A percentile compares a stretch with the other conserved stretches of the same genome.
phyloP scores from a whole-genome alignment of 345 rosid species.

The Aurinia saxatilis region DNA sequence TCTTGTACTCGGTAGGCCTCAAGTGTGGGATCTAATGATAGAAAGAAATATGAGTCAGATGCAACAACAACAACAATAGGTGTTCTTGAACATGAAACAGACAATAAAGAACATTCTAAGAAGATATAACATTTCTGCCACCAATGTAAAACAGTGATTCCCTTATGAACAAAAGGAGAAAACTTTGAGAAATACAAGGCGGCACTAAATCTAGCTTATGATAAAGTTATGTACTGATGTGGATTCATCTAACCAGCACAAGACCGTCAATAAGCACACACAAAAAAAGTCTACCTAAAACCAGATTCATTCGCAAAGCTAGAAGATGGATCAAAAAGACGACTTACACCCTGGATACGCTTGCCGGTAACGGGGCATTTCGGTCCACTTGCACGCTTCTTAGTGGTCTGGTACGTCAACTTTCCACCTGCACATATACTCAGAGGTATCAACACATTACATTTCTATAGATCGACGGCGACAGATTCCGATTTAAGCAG shows the following conservation, averaged over 20 bases:
- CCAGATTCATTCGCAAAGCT: no score
- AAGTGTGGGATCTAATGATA: constrained; percentile 65
- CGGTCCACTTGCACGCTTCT: constrained; percentile 84
- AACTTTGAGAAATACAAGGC: constrained; percentile 12
- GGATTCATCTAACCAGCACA: constrained; percentile 33
- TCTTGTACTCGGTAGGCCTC: constrained; percentile 87
- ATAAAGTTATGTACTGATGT: constrained; percentile 40
- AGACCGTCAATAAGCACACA: constrained; percentile 46
- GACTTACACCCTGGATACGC: constrained; percentile 80
- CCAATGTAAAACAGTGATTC: not conserved
- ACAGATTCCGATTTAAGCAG: not conserved
- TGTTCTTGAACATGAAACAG: no score
- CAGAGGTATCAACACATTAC: not conserved
- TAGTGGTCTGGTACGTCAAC: constrained; percentile 79
- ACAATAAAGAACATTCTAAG: not conserved
- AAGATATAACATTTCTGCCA: constrained; percentile 2
- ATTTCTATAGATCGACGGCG: not conserved
- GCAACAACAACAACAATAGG: no score
- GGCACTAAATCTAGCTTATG: constrained; percentile 44
- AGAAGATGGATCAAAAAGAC: no score
- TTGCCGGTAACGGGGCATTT: constrained; percentile 88
- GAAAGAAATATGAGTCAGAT: not conserved
- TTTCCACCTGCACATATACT: constrained; percentile 51
- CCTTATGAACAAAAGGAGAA: constrained; percentile 3
- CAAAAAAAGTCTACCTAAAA: not conserved